phyloP scores from a whole-genome alignment of 1,284 basidiomycete genomes.

The Cryptococcus sp. region DNA sequence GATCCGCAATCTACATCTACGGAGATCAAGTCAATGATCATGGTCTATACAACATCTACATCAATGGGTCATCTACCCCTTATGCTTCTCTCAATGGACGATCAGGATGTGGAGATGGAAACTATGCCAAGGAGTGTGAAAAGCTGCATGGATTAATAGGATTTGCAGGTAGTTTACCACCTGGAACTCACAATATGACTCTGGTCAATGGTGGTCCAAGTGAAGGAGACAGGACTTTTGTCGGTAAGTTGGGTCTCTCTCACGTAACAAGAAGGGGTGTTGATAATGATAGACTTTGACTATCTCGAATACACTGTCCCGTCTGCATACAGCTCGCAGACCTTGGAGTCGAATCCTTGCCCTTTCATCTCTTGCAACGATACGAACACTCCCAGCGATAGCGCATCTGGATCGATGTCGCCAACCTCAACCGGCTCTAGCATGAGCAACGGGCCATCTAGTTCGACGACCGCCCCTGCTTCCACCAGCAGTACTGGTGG shows the following conservation, averaged over 20 bases:
- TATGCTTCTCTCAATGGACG: conserved; percentile 32
- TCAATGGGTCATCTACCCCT: conserved; percentile 29
- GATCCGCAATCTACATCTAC: conserved; percentile 46
- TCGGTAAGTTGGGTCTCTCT: conserved; percentile 31
- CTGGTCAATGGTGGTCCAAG: conserved; percentile 37
- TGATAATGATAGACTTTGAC: conserved; percentile 39
- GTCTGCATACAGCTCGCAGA: conserved; percentile 12
- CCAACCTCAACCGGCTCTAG: too few relatives aligned
- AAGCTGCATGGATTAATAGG: conserved; percentile 44
- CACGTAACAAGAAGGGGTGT: not conserved
- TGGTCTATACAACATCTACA: conserved; percentile 39
- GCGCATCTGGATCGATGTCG: too few relatives aligned
- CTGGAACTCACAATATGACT: conserved; percentile 33
- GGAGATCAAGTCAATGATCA: conserved; percentile 50
- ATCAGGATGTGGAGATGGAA: conserved; percentile 38
- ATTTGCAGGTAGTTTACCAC: conserved; percentile 28
- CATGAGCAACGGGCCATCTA: not conserved
- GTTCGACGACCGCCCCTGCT: not conserved
- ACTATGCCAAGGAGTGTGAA: conserved; percentile 43
- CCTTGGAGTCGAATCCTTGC: conserved; percentile 12
- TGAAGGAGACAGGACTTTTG: conserved; percentile 34
- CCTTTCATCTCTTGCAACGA: conserved; percentile 15
- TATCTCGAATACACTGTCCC: conserved; percentile 42
- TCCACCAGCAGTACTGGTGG: not conserved
- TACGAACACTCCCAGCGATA: too few relatives aligned